phyloP scores from a whole-genome alignment of 768 basidiomycete genomes.

The Ramaria rubella region DNA sequence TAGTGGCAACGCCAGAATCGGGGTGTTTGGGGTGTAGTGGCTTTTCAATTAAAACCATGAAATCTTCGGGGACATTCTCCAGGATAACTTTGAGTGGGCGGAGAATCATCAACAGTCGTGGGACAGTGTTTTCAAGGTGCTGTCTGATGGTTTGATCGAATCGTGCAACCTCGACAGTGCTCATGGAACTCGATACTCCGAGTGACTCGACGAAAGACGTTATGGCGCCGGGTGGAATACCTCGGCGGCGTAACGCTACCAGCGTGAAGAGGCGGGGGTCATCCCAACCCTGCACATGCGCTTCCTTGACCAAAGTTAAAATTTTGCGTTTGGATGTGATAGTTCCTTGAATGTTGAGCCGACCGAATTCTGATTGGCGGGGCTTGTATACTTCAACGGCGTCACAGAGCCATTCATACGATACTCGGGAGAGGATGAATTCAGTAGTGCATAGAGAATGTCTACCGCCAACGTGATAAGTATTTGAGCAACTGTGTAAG shows the following conservation, averaged over 20 bases:
- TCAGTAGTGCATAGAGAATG: conserved; percentile 97
- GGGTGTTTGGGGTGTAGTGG: conserved; percentile 92
- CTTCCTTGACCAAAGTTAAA: conserved; percentile 75
- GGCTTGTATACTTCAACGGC: conserved; percentile 97
- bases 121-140: conserved; percentile 83
- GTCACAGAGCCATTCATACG: conserved; percentile 99
- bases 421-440: conserved; percentile 91
- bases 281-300: conserved; percentile 89
- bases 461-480: conserved; percentile 33
- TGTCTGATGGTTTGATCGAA: conserved; percentile 88
- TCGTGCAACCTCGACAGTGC: conserved; percentile 79
- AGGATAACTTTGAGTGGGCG: conserved; percentile 86
- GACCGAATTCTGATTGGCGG: conserved; percentile 92
- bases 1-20: conserved; percentile 69
- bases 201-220: conserved; percentile 86
- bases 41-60: conserved; percentile 77
- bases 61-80: conserved; percentile 85
- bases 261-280: conserved; percentile 96
- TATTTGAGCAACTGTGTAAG: neutral
- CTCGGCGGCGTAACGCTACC: conserved; percentile 89
- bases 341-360: conserved; percentile 88
- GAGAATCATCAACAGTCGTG: conserved; percentile 87
- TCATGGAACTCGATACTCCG: conserved; percentile 83
- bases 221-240: conserved; percentile 95
- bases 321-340: conserved; percentile 98